Conservation (phyloP, 345 rosid genomes). For the Ceriops zippeliana region DNA sequence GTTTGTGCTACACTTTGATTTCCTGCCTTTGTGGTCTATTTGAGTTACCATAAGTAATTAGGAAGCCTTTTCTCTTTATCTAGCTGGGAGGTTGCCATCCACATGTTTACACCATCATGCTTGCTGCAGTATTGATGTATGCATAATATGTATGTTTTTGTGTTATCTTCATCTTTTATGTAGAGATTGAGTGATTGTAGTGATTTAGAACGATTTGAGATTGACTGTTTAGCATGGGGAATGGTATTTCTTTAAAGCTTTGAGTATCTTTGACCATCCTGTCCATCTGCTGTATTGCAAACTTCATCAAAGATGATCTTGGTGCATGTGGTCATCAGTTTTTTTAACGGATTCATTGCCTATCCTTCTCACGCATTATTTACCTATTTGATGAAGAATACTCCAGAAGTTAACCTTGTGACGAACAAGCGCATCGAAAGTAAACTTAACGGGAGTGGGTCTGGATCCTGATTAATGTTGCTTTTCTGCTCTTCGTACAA, state of each 20-base stretch:
- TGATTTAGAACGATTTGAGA: not conserved
- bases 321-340: no score
- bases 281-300: no score
- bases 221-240: not conserved
- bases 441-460: no score
- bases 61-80: constrained; percentile 27
- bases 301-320: no score
- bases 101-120: constrained; percentile 2
- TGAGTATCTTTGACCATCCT: not conserved
- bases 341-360: no score
- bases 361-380: no score
- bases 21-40: constrained; percentile 39
- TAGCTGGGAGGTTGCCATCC: constrained; percentile 22
- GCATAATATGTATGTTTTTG: not conserved
- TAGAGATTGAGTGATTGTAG: not conserved
- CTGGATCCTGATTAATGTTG: no score
- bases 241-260: not conserved
- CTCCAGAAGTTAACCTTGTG: no score
- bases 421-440: no score
- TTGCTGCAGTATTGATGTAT: constrained; percentile 8
- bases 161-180: not conserved
- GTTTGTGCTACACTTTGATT: constrained; percentile 19
- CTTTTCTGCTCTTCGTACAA: no score
- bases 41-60: constrained; percentile 20
- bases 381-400: no score